Evolutionary conservation across 352 stramenopile genomes (phyloP), one percentile per base, ranked within the genome.

Genomic region (Plasmopara halstedii): DNA sequence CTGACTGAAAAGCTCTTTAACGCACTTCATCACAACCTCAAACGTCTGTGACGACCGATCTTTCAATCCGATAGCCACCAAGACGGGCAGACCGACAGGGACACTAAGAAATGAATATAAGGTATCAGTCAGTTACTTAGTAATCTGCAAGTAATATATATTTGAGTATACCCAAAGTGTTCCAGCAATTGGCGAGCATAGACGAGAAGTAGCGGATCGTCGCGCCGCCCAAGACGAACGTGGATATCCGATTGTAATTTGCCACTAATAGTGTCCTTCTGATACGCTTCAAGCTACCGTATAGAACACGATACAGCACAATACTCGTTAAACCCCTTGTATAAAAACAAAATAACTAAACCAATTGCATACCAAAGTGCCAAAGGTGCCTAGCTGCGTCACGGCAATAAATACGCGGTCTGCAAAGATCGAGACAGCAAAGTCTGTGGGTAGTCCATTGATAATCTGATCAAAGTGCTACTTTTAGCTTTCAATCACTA

Each of bases 321-420:
- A 18, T 35, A 35, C 13, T 18, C 7, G n/a, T 13, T 35, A 2
- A 6, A 29, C 3, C 25, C 7, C 7, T 10, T 2, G 25, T 18
- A 35, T 35, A 1, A 35, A 35, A 35, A 14, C n/a, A 31, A 11
- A 31, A 11, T 11, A 31, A 11, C 11, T 11, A 31, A 31, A 31
- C 6, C 11, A 31, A 11, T 31, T 31, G 26, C 52, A 2, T 58
- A 92, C 78, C 56, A 93, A 41, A 4, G 81, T 90, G 46, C 76
- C 81, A 31, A 93, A 90, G 0, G 78, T 93, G 38, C 70, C 76
- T 34, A 93, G 44, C 49, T 93, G 81, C 15, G 78, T 89, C 49
- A 88, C 76, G 4, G 54, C 67, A 38, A 93, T 85, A 60, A 93
- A 88, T 35, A 93, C 44, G n/a, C 79, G 78, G 59, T 93, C 77